Evolutionary conservation across 2,329 filamentous ascomycete species (phyloP).

Genomic region (Botrytis fabae): DNA sequence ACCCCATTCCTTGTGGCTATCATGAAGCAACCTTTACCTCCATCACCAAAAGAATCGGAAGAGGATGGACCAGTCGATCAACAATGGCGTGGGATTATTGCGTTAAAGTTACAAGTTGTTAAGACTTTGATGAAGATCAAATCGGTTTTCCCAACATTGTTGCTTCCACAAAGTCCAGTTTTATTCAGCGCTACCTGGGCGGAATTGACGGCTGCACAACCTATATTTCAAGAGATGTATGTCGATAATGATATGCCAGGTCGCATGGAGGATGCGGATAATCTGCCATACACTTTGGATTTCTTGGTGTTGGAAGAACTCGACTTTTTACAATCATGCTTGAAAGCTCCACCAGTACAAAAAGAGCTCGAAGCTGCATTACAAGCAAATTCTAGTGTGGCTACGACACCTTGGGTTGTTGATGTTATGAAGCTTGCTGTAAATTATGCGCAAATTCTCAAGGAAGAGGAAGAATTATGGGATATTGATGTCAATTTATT

Average conservation of each 20-base stretch:
- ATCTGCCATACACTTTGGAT: slow-evolving; percentile 91
- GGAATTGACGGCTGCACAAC: slow-evolving; percentile 73
- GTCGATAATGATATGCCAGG: slow-evolving; percentile 84
- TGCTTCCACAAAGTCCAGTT: slow-evolving; percentile 77
- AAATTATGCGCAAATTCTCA: slow-evolving; percentile 84
- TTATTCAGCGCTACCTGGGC: slow-evolving; percentile 90
- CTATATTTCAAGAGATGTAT: slow-evolving; percentile 77
- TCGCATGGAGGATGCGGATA: slow-evolving; percentile 84
- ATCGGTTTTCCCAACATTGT: slow-evolving; percentile 74
- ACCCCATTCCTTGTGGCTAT: slow-evolving; percentile 83
- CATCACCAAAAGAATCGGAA: slow-evolving; percentile 51
- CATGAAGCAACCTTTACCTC: slow-evolving; percentile 72
- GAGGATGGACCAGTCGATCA: slow-evolving; percentile 61
- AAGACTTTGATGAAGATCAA: slow-evolving; percentile 91
- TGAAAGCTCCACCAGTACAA: slow-evolving; percentile 84
- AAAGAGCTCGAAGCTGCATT: slow-evolving; percentile 85
- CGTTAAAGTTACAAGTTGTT: slow-evolving; percentile 89
- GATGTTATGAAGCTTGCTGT: slow-evolving; percentile 85
- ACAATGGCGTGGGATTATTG: slow-evolving; percentile 76
- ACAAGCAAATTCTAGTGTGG: slow-evolving; percentile 56
- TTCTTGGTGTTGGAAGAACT: slow-evolving; percentile 91
- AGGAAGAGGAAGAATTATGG: slow-evolving; percentile 93
- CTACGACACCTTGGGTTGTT: slow-evolving; percentile 75
- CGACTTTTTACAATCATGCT: slow-evolving; percentile 88
- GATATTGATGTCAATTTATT: slow-evolving; percentile 96